phyloP scores from a whole-genome alignment of 1,284 basidiomycete species.

The Termitomyces sp. region DNA sequence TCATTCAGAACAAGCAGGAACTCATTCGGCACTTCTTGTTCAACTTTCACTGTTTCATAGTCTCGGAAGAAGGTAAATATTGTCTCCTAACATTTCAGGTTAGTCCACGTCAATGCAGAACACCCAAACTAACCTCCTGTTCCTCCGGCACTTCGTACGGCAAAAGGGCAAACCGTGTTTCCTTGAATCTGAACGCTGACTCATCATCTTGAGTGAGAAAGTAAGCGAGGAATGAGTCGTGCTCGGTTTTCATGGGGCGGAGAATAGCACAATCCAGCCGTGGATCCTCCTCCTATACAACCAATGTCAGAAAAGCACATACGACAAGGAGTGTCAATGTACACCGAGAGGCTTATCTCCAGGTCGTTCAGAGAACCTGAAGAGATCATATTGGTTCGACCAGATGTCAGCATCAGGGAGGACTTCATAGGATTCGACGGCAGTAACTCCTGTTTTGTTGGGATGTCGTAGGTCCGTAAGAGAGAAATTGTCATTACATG shows the following conservation, averaged over 20 bases:
- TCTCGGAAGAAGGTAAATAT: constrained; percentile 73
- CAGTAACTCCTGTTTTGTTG: constrained; percentile 71
- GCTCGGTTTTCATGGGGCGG: constrained; percentile 80
- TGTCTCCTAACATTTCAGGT: constrained; percentile 42
- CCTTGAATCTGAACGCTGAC: constrained; percentile 54
- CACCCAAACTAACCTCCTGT: constrained; percentile 37
- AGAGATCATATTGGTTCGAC: constrained; percentile 86
- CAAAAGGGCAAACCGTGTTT: constrained; percentile 33
- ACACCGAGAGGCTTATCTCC: constrained; percentile 69
- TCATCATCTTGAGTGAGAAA: constrained; percentile 82
- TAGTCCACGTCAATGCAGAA: background rate
- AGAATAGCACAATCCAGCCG: constrained; percentile 81
- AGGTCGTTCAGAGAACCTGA: constrained; percentile 86
- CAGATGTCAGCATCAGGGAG: constrained; percentile 85
- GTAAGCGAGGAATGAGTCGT: constrained; percentile 86
- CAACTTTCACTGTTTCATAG: constrained; percentile 79
- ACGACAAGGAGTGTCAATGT: constrained; percentile 4
- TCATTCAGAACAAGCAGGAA: constrained; percentile 75
- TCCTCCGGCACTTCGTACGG: constrained; percentile 45
- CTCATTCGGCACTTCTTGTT: constrained; percentile 81
- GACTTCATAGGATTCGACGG: constrained; percentile 81
- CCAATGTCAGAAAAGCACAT: background rate
- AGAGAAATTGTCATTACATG: constrained; percentile 55
- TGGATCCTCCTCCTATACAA: constrained; percentile 59
- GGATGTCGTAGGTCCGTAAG: constrained; percentile 67